These are phyloP conservation scores for Aspergillus japonicus DNA, from an alignment of 2,329 filamentous ascomycete genomes.

Conservation along the genomic window DNA sequence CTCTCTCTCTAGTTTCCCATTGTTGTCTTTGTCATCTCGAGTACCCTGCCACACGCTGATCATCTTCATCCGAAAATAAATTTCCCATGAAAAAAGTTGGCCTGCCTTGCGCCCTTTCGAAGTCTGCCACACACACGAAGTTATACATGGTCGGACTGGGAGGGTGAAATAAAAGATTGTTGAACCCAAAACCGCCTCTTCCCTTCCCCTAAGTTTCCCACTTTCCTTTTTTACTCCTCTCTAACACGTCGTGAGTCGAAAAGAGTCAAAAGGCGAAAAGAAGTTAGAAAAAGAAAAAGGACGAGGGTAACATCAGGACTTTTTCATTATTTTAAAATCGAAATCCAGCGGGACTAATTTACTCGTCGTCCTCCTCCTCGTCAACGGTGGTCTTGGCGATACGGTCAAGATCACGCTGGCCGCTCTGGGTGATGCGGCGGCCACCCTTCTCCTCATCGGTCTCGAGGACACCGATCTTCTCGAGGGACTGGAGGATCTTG, in stretches of 20 bases:
- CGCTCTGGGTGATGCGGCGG: conserved; percentile 94
- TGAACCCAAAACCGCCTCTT: no score
- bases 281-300: conserved; percentile 8
- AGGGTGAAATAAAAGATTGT: no score
- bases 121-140: no score
- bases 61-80: no score
- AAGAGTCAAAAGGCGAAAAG: not conserved
- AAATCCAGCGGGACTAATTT: conserved; percentile 31
- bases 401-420: conserved; percentile 98
- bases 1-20: not conserved
- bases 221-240: not conserved
- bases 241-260: not conserved
- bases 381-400: conserved; percentile 72
- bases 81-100: no score
- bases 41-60: not conserved
- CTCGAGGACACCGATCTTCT: conserved; percentile 99
- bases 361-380: conserved; percentile 47
- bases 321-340: conserved; percentile 29
- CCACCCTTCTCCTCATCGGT: conserved; percentile 98
- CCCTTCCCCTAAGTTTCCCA: not conserved
- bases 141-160: no score
- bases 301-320: conserved; percentile 22
- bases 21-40: not conserved
- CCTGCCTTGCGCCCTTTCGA: no score
- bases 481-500: conserved; percentile 93